phyloP scores from a whole-genome alignment of 139 green algal genomes.

The Micractinium conductrix region DNA sequence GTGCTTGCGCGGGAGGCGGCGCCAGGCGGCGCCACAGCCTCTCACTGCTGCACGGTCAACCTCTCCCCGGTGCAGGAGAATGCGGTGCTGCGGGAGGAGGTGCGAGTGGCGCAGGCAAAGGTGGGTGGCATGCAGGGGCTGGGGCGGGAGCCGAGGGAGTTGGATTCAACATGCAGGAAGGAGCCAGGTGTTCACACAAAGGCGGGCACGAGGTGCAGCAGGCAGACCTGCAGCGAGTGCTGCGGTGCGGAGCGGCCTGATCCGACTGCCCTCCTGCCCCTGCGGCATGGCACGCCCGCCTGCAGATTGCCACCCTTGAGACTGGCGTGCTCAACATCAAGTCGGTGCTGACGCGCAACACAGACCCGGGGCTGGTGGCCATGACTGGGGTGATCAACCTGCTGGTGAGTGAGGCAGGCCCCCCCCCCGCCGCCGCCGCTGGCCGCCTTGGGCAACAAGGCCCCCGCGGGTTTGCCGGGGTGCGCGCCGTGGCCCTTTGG shows the following conservation, averaged over 20 bases:
- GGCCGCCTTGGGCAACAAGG: too few relatives aligned
- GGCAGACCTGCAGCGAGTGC: neutral
- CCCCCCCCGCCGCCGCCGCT: too few relatives aligned
- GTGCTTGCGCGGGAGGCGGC: too few relatives aligned
- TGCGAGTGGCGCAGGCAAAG: slow-evolving; percentile 28
- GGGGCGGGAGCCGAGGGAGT: too few relatives aligned
- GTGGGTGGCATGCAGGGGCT: slow-evolving; percentile 1
- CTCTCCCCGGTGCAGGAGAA: slow-evolving; percentile 36
- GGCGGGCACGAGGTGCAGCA: neutral
- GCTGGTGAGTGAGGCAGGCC: slow-evolving; percentile 24
- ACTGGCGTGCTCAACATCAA: slow-evolving; percentile 28
- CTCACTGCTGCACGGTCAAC: too few relatives aligned
- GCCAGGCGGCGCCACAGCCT: too few relatives aligned
- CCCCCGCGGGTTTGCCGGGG: too few relatives aligned
- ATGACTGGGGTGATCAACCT: slow-evolving; percentile 44
- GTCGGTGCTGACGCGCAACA: slow-evolving; percentile 26
- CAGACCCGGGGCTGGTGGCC: slow-evolving; percentile 37
- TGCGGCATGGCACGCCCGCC: neutral
- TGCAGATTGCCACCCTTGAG: slow-evolving; percentile 27
- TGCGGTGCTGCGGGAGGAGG: slow-evolving; percentile 28
- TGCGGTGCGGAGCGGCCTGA: neutral
- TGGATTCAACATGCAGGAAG: too few relatives aligned
- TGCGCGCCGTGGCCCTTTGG: too few relatives aligned
- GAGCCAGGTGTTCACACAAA: slow-evolving; percentile 17
- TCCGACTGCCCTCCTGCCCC: neutral